Percentiles rank a stretch among this genome's conserved stretches.
Evolutionary conservation across 176 grass and related monocot species (phyloP).

Genomic region (Paspalum notatum): DNA sequence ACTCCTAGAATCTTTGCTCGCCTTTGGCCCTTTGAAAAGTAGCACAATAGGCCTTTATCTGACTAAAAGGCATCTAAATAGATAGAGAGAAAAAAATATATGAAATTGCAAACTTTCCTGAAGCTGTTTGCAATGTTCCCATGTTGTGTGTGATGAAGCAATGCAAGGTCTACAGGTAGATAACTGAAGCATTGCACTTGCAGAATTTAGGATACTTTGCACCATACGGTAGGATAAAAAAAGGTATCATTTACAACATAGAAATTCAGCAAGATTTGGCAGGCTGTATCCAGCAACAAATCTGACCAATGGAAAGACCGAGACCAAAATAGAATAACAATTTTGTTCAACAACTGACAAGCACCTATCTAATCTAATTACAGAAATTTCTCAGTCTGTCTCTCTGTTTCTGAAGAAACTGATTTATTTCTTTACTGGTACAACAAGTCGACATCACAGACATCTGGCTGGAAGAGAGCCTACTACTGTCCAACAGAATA

Average conservation of each 20-base stretch:
- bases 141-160: background rate
- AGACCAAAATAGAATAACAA: background rate
- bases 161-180: background rate
- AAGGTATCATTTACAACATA: no score
- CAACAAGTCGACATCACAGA: constrained; percentile 13
- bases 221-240: no score
- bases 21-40: background rate
- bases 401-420: background rate
- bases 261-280: background rate
- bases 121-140: background rate
- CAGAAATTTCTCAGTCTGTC: constrained; percentile 34
- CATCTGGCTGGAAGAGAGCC: background rate
- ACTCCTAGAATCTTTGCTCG: background rate
- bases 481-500: background rate
- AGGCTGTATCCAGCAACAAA: background rate
- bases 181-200: background rate
- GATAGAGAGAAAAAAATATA: background rate
- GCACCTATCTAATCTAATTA: constrained; percentile 25
- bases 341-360: background rate
- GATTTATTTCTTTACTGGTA: constrained; percentile 32
- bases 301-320: background rate
- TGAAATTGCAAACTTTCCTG: background rate
- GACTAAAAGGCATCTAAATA: background rate
- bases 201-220: background rate
- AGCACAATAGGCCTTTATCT: background rate